Evolutionary conservation across 495 filamentous ascomycete species (phyloP), one percentile per base, ranked within the genome.

Genomic region (Filosporella fistucella): DNA sequence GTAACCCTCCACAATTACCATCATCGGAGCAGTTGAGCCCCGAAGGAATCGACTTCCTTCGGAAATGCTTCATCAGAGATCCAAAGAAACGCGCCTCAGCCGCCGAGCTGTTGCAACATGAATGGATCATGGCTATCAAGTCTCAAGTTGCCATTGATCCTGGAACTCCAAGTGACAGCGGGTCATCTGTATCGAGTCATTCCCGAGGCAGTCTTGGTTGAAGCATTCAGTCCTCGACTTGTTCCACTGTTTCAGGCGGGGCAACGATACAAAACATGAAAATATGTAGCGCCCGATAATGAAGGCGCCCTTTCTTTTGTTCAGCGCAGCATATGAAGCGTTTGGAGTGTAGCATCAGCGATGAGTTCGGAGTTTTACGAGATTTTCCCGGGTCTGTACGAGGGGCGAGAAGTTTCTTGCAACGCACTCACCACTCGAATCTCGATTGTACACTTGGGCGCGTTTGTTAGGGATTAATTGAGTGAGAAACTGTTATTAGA

Each of bases 91-190:
- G 93, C 33, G 80, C 86, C 8, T 87, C 81, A 14, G 94, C 93
- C 13, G 83, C 89, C 1, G 94, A 97, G 64, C 69, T 98, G 30
- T 75, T 98, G 23, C 89, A 96, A 61, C 90, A 96, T 60, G 91
- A 95, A 60, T 98, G 93, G 93, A 97, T 97, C 54, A 82, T 77
- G 69, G 68, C 63, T 23, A 77, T 80, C 43, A 65, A 74, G 29
- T 76, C 69, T 44, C 67, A 72, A 52, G 72, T 80, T 5, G 42
- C 49, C 20, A 72, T 80, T 26, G 74, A 78, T 43, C 75, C 76
- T 4, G 50, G 67, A 10, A 78, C 76, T 13, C 76, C 75, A 16
- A 77, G 72, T 35, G 68, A 71, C 24, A 63, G 51, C 34, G 57
- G 60, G 10, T 56, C 52, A n/a, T 13, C 12, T 4, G 18, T 17